Evolutionary conservation across 495 filamentous ascomycete species (phyloP).

Genomic region (Aspergillus baeticus): DNA sequence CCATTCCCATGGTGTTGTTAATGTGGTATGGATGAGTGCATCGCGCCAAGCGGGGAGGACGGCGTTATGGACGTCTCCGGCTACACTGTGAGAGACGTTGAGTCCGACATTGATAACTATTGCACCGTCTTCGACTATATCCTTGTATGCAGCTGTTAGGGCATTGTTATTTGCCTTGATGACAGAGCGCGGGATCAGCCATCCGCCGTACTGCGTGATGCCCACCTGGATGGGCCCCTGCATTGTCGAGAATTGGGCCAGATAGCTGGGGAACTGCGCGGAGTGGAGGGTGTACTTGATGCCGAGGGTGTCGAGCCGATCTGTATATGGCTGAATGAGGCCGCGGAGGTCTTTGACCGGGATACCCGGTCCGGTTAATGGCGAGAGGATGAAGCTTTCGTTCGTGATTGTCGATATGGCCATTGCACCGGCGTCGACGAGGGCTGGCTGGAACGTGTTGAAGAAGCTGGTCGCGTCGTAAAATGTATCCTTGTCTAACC

Average conservation of each 20-base stretch:
- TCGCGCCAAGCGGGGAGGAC: conserved; percentile 60
- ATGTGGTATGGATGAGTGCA: conserved; percentile 39
- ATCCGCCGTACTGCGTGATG: conserved; percentile 51
- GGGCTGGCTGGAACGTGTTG: conserved; percentile 35
- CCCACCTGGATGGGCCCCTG: conserved; percentile 1
- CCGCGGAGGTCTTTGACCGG: conserved; percentile 19
- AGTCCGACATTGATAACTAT: conserved; percentile 44
- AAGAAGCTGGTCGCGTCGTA: conserved; percentile 41
- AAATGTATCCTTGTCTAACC: conserved; percentile 39
- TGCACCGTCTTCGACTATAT: conserved; percentile 41
- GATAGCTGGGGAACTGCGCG: conserved; percentile 39
- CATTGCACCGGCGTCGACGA: conserved; percentile 50
- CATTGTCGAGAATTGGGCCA: conserved; percentile 41
- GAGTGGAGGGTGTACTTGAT: conserved; percentile 25
- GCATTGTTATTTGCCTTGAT: conserved; percentile 48
- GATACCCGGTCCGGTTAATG: conserved; percentile 33
- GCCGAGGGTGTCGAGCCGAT: conserved; percentile 22
- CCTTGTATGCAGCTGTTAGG: conserved; percentile 35
- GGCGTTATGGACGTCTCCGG: conserved; percentile 50
- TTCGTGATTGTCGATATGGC: conserved; percentile 47
- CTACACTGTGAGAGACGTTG: conserved; percentile 34
- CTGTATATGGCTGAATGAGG: conserved; percentile 28
- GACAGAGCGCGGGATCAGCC: conserved; percentile 52
- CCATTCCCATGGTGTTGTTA: conserved; percentile 43
- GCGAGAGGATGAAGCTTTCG: conserved; percentile 42